A percentile compares a stretch with the other conserved stretches of the same genome.
Conservation (phyloP, 208 protist species). For the Leishmania guyanensis region DNA sequence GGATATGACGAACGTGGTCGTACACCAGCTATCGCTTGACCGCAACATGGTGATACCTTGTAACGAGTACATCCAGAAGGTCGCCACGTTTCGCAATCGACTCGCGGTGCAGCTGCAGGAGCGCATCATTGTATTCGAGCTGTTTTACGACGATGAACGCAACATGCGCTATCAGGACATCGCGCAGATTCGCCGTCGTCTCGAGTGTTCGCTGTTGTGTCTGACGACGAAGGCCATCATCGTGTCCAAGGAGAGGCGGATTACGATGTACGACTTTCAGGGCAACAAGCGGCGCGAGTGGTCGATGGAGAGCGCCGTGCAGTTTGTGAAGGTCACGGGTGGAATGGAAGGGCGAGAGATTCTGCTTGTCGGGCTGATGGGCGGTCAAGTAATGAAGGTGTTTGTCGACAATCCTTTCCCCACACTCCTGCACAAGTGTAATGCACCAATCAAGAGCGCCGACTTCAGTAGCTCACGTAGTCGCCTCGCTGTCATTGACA, state of each 20-base stretch:
- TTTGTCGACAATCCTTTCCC: conserved; percentile 98
- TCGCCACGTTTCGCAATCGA: conserved; percentile 94
- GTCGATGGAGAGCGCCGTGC: conserved; percentile 92
- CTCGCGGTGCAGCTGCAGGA: conserved; percentile 95
- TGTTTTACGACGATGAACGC: conserved; percentile 90
- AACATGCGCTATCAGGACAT: conserved; percentile 91
- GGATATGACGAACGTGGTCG: conserved; percentile 95
- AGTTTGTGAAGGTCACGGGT: conserved; percentile 95
- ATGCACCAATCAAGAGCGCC: conserved; percentile 77
- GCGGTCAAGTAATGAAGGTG: conserved; percentile 92
- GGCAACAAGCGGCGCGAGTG: conserved; percentile 94
- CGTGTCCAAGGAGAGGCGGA: conserved; percentile 85
- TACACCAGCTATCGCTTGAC: conserved; percentile 93
- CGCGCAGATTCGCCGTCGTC: conserved; percentile 89
- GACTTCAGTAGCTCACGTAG: conserved; percentile 88
- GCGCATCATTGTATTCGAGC: conserved; percentile 93
- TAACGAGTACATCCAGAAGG: conserved; percentile 95
- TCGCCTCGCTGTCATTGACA: conserved; percentile 95
- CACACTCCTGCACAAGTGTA: conserved; percentile 88
- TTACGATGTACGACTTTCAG: conserved; percentile 92
- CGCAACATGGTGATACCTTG: conserved; percentile 89
- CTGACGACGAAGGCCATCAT: conserved; percentile 91
- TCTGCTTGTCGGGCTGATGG: conserved; percentile 93
- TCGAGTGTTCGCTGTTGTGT: conserved; percentile 94
- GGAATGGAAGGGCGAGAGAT: conserved; percentile 90